Base-by-base conservation (phyloP, 805 yeast genomes). In the Starmerella scarabaei region DNA sequence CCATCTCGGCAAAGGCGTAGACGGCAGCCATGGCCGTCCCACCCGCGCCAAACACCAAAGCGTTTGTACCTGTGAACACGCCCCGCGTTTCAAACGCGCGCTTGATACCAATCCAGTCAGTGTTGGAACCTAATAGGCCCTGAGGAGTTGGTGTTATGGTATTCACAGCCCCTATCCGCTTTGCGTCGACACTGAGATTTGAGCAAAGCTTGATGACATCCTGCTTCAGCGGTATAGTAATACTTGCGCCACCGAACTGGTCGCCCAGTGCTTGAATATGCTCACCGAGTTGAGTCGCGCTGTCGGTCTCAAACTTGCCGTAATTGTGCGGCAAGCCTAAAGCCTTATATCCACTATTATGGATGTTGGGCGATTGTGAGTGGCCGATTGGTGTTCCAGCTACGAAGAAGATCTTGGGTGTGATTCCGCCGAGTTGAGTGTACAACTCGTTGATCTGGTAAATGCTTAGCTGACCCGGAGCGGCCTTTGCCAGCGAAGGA, bases 21-120 rank as follows among this genome's bases (percentile, higher is more conserved):
- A 82, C 74, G 0, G 96, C 97, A 31, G 98, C 95, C 54, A 95
- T 72, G 1, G 95, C 77, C 20, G 99, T 86, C 33, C 99, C 99
- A 31, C 99, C 99, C 17, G 94, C 95, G 37, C 99, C 99, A 48
- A 91, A 67, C 33, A 91, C 80, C 43, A 86, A 63, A 24, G 95
- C 96, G 42, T 69, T 63, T 11, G 33, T 26, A 54, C 52, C 43
- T 51, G 54, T 18, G 56, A 58, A 42, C 31, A 75, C 76, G 30
- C 93, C 93, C 42, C 68, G 67, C 44, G 69, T 61, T 16, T 63
- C 56, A 50, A 85, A 74, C 2, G 94, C 72, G 45, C 77, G 71
- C 34, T 65, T 66, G 50, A 91, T 81, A 9, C 98, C 99, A 35
- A 75, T 63, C 94, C 94, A 91, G 59, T 91, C 99, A 32, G 99